phyloP scores from a whole-genome alignment of 257 asterid genomes.

The Verbascum thapsus region DNA sequence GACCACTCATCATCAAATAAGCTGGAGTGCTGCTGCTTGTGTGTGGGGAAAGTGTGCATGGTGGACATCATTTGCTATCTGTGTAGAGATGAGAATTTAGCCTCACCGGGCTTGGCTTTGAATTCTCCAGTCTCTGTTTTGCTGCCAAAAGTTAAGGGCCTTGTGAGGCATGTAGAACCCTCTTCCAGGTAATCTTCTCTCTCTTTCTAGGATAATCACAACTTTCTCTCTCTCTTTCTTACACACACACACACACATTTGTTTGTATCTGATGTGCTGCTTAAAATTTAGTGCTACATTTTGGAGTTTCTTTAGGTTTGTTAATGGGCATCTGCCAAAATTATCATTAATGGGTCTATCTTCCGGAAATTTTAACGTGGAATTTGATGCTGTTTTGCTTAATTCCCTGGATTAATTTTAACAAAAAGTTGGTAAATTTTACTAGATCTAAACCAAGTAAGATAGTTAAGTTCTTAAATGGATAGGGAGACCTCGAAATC shows the following conservation, averaged over 20 bases:
- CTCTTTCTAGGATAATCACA: neutral
- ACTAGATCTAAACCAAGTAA: neutral
- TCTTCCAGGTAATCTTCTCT: constrained; percentile 54
- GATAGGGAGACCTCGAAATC: neutral
- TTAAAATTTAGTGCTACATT: too few relatives aligned
- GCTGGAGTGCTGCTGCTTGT: constrained; percentile 48
- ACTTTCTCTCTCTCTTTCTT: constrained; percentile 15
- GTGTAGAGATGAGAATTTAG: constrained; percentile 53
- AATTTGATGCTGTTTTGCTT: neutral
- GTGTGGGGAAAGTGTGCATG: constrained; percentile 80
- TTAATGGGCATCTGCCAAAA: too few relatives aligned
- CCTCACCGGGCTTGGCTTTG: constrained; percentile 58
- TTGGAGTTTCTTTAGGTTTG: too few relatives aligned
- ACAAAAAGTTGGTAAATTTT: neutral
- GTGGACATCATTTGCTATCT: constrained; percentile 75
- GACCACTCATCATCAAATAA: constrained; percentile 43
- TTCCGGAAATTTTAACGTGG: too few relatives aligned
- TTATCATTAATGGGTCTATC: too few relatives aligned
- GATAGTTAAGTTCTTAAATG: neutral
- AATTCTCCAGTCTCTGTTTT: constrained; percentile 63
- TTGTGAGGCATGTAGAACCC: constrained; percentile 67
- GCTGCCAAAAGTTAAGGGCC: constrained; percentile 42
- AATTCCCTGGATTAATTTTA: neutral
- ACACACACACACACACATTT: neutral
- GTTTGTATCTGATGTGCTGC: too few relatives aligned